phyloP scores from a whole-genome alignment of 2,329 filamentous ascomycete species.

The Pestalotiopsis sp. region DNA sequence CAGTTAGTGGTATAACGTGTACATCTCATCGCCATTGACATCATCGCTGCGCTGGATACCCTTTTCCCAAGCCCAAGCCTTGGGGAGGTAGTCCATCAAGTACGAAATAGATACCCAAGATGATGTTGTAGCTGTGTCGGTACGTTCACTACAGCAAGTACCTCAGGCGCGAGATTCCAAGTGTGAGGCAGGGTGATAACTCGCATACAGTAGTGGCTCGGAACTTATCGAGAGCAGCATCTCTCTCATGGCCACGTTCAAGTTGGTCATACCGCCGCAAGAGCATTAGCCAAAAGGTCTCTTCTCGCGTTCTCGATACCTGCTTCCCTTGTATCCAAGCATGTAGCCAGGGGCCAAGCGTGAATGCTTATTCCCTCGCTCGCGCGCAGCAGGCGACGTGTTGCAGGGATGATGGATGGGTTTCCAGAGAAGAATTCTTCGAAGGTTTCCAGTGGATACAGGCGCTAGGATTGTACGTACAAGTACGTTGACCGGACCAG shows the following conservation, averaged over 20 bases:
- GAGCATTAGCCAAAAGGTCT: neutral
- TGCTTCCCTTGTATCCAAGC: neutral
- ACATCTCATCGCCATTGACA: neutral
- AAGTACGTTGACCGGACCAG: conserved; percentile 4
- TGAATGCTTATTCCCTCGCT: neutral
- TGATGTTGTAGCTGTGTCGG: no score
- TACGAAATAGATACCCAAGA: neutral
- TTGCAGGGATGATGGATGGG: neutral
- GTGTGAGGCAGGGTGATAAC: no score
- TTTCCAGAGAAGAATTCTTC: conserved; percentile 1
- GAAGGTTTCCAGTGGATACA: conserved; percentile 2
- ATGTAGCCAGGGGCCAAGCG: neutral
- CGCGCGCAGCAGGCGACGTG: neutral
- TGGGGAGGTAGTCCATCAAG: neutral
- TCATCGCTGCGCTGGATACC: neutral
- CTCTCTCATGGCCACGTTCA: no score
- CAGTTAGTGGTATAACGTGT: neutral
- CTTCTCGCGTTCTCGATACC: neutral
- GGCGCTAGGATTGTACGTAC: neutral
- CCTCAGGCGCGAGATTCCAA: no score
- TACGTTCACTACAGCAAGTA: no score
- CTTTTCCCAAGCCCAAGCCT: neutral
- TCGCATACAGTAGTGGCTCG: no score
- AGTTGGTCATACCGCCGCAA: no score
- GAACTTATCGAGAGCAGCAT: no score